phyloP scores from a whole-genome alignment of 1,139 yeast genomes.

The Candida glucosophila region DNA sequence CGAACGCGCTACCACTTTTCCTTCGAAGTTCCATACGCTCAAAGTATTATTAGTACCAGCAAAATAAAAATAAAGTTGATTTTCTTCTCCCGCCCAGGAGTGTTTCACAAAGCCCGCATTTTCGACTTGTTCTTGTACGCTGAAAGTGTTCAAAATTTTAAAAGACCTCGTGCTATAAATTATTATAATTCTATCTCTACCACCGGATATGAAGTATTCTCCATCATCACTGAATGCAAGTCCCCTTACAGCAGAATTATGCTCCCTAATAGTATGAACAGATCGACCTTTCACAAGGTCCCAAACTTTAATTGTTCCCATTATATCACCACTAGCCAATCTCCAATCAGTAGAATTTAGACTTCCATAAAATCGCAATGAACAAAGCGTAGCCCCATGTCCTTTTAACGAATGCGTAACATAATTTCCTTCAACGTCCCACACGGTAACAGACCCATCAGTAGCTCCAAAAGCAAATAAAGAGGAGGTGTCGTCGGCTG shows the following conservation, averaged over 20 bases:
- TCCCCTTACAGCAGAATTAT: constrained; percentile 81
- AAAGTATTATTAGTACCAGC: constrained; percentile 75
- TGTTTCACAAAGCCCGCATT: constrained; percentile 54
- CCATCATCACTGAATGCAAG: constrained; percentile 55
- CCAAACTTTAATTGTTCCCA: constrained; percentile 85
- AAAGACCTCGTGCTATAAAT: constrained; percentile 49
- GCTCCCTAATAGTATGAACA: constrained; percentile 58
- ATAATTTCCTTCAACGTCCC: constrained; percentile 86
- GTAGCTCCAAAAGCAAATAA: constrained; percentile 91
- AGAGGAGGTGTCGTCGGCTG: constrained; percentile 74
- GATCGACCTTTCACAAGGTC: constrained; percentile 77
- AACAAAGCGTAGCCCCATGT: constrained; percentile 87
- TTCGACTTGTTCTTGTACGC: constrained; percentile 75
- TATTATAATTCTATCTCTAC: constrained; percentile 76
- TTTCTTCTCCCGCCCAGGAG: constrained; percentile 12
- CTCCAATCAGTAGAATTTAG: constrained; percentile 66
- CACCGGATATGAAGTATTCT: constrained; percentile 63
- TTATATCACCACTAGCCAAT: constrained; percentile 80
- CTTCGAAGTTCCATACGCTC: constrained; percentile 49
- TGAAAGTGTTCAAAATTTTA: constrained; percentile 57
- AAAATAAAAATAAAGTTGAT: constrained; percentile 43
- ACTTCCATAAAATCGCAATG: constrained; percentile 67
- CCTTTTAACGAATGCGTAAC: constrained; percentile 89
- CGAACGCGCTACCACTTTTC: constrained; percentile 37
- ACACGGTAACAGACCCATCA: constrained; percentile 85